Base-by-base conservation (phyloP, 352 stramenopile species). In the Phytophthora lateralis region DNA sequence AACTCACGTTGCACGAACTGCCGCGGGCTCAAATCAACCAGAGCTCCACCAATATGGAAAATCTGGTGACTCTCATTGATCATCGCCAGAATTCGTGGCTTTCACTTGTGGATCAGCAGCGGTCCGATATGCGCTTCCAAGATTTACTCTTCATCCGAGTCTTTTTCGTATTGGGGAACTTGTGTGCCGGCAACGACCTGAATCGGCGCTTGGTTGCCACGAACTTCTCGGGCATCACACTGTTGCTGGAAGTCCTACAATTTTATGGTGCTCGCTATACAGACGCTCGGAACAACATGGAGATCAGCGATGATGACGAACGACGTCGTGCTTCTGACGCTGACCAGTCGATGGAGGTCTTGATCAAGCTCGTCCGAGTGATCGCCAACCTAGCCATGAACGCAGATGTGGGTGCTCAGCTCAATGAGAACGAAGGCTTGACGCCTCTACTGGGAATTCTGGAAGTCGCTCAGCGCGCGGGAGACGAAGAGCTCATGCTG, bases 311-410 rank as follows among this genome's bases (percentile, higher is more conserved):
- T 6, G 46, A 53, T 10, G 54, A 69, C 39, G 49, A 71, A 11
- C 29, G 46, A 24, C 63, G 61, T 10, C 42, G 43, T 6, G 26
- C 20, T 21, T 32, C 14, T 26, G 52, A 64, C 4, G 37, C 10
- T 1, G 68, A 75, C 1, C 70, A 80, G 14, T 45, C 58, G 1
- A 71, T 71, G 39, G 87, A 97, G 14, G 76, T 96, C 1, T 61
- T 96, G 9, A 76, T 97, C 7, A 96, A 96, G 47, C 67, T 96
- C 6, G 66, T 95, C 18, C 84, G 89, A 0, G 54, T 94, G 29
- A 54, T 95, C 2, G 89, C 89, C 2, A 97, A 97, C 58, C 46
- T 95, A 29, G 73, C 76, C 6, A 96, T 97, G 30, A 93, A 92
- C 49, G 72, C 78, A 0, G 75, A 89, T 0, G 76, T 92, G 0